Percentiles rank a stretch among this genome's conserved stretches.
Evolutionary conservation across 371 early-diverging fungal genomes (phyloP).

Genomic region (Mucor plumbeus): DNA sequence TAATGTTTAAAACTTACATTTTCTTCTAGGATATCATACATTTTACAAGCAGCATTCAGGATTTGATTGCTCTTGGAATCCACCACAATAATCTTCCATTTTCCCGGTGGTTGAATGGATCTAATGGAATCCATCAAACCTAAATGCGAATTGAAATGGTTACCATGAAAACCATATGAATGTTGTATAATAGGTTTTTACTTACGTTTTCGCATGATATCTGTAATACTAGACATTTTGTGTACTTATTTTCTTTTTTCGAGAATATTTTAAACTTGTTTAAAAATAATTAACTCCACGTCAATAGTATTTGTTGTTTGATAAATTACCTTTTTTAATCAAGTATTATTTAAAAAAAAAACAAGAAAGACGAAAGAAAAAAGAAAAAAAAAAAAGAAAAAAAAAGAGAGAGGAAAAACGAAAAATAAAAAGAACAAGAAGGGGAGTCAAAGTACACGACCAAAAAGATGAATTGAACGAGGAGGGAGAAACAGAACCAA

Average conservation of each 20-base stretch:
- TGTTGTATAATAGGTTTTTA: not conserved
- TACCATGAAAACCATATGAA: no score
- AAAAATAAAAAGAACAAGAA: no score
- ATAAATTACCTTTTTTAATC: no score
- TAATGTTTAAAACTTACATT: constrained; percentile 71
- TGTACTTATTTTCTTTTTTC: not conserved
- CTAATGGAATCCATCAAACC: constrained; percentile 74
- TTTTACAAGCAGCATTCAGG: constrained; percentile 85
- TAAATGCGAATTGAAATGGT: constrained; percentile 19
- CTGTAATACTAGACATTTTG: constrained; percentile 28
- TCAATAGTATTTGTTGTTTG: no score
- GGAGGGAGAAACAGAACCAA: constrained; percentile 6
- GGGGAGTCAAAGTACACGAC: no score
- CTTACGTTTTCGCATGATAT: constrained; percentile 48
- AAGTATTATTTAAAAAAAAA: not conserved
- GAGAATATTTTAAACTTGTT: not conserved
- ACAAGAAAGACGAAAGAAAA: not conserved
- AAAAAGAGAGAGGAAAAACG: no score
- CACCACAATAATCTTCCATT: constrained; percentile 93
- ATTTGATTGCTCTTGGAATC: constrained; percentile 85
- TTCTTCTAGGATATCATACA: constrained; percentile 93
- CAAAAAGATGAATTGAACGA: not conserved
- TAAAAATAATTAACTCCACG: not conserved
- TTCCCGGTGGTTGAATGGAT: constrained; percentile 67
- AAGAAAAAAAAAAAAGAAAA: not conserved